Evolutionary conservation across 2,329 filamentous ascomycete species (phyloP).

Genomic region (Dothideomycetidae sp.): DNA sequence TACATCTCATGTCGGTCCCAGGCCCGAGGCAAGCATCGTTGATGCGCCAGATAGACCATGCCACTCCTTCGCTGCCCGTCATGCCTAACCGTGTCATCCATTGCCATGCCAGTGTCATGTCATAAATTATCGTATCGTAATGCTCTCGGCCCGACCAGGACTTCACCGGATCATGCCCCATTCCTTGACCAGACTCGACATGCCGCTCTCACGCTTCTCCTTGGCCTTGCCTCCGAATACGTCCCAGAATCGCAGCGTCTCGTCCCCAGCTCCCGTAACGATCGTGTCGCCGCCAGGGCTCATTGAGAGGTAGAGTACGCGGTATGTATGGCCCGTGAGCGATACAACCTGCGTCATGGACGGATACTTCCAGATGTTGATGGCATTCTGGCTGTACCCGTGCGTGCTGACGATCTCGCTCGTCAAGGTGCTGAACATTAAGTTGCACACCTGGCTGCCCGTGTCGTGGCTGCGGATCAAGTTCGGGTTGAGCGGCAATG

Average conservation of each 20-base stretch:
- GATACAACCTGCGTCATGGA: slow-evolving; percentile 95
- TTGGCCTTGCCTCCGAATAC: slow-evolving; percentile 76
- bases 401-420: slow-evolving; percentile 97
- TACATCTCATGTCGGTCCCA: too few species aligned
- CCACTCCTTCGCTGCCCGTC: too few species aligned
- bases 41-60: too few species aligned
- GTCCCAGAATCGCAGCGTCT: slow-evolving; percentile 94
- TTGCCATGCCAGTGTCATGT: too few species aligned
- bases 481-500: slow-evolving; percentile 31
- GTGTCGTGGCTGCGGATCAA: slow-evolving; percentile 75
- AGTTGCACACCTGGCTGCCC: slow-evolving; percentile 95
- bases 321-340: slow-evolving; percentile 89
- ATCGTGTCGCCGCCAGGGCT: slow-evolving; percentile 88
- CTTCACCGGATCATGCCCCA: slow-evolving; percentile 65
- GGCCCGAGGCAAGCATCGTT: too few species aligned
- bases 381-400: slow-evolving; percentile 95
- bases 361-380: slow-evolving; percentile 98
- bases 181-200: slow-evolving; percentile 50
- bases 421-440: slow-evolving; percentile 93
- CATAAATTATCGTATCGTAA: background rate
- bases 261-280: slow-evolving; percentile 90
- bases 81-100: too few species aligned
- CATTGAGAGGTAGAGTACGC: slow-evolving; percentile 93
- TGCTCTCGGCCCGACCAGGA: too few species aligned
- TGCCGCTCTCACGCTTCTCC: slow-evolving; percentile 47